Conservation (phyloP, 345 rosid genomes). For the Acer saccharum region DNA sequence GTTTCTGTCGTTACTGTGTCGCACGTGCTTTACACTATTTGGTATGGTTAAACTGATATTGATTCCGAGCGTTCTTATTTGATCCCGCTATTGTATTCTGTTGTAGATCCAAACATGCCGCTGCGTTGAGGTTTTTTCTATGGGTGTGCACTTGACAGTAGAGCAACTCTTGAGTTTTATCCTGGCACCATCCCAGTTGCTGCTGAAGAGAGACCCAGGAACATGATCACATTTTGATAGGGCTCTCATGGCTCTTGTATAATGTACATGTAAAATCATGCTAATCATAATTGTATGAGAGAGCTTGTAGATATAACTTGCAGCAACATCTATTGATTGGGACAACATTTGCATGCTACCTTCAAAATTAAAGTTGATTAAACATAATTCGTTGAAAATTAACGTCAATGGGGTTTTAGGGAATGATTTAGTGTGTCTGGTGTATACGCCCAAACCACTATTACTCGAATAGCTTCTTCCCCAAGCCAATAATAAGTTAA, state of each 20-base stretch:
- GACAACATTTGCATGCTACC: background rate
- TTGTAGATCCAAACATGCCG: background rate
- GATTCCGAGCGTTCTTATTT: background rate
- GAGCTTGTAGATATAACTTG: background rate
- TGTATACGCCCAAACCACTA: too few species aligned
- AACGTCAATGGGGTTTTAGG: too few species aligned
- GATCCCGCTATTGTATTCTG: background rate
- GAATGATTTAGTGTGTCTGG: too few species aligned
- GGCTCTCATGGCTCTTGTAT: background rate
- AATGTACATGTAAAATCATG: background rate
- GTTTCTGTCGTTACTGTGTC: too few species aligned
- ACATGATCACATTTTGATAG: background rate
- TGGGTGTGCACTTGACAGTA: background rate
- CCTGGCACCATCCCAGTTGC: background rate
- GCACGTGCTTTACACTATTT: background rate
- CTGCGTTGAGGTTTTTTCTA: constrained; percentile 3
- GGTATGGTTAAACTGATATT: background rate
- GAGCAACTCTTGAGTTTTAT: background rate
- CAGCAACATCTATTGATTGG: background rate
- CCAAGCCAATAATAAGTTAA: too few species aligned
- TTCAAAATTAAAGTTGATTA: too few species aligned
- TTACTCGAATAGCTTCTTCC: too few species aligned
- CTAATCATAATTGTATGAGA: background rate
- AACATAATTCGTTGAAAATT: too few species aligned
- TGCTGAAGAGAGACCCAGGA: background rate